Base-by-base conservation (phyloP, 202 grass and related monocot species). In the Brachypodium distachyon region DNA sequence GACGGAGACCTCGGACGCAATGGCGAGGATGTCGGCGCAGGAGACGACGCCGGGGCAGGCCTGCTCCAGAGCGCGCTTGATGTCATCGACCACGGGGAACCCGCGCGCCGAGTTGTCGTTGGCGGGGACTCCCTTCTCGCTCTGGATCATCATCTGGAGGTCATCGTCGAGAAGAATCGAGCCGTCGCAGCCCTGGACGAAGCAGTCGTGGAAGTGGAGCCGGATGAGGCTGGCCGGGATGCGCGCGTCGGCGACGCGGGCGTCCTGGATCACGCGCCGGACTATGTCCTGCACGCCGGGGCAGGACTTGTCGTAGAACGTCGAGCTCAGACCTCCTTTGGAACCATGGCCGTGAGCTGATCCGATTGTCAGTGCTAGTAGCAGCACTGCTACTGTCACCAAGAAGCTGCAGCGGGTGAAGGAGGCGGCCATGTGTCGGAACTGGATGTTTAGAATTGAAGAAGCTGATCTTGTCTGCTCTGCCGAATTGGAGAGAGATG, bases 11-110 rank as follows among this genome's bases (percentile, higher is more conserved):
- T 90, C 87, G 0, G 87, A 78, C 0, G 87, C 82, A 10, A 96
- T 82, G 22, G 92, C 83, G 26, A 96, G 81, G 40, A 96, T 89
- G 77, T 96, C 92, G 32, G 92, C 81, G 56, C 92, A 96, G 2
- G 92, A 96, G 9, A 96, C 89, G 18, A 96, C 73, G 33, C 71
- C 82, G 0, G 91, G 85, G 19, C 49, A 52, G 3, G n/a, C 67
- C 1, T 4, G 49, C 31, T 85, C 83, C 11, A 85, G 16, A 0
- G 69, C 69, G 9, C 12, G 3, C 74, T 85, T 80, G 47, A 85
- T 80, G 10, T 67, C 33, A 31, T 85, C 83, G 4, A 85, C 17
- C 27, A 85, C 76, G 0, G 23, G 0, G 28, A 74, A 85, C 1
- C 83, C 76, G 2, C 83, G 68, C 0, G 32, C 28, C 0, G 83